Conservation (phyloP, 257 asterid species). For the Solanum chiquidenum region DNA sequence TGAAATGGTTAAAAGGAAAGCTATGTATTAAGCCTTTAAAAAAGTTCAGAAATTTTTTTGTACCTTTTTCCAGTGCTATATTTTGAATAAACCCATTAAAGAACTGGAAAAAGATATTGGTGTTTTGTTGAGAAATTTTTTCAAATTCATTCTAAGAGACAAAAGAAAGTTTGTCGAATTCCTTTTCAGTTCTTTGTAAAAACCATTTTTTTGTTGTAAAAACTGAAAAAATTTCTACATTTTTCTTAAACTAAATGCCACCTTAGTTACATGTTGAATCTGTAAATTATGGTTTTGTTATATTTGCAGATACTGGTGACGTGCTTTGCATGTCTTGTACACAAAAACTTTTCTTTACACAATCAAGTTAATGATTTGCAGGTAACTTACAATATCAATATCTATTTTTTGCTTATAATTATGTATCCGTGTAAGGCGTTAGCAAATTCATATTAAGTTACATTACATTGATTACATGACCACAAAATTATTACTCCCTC, state of each 20-base stretch:
- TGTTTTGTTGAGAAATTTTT: not conserved
- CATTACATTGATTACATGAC: not conserved
- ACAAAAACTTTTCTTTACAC: slow-evolving; percentile 40
- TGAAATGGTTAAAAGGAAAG: not conserved
- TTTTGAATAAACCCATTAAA: not conserved
- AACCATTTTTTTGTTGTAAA: not conserved
- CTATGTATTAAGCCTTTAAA: not conserved
- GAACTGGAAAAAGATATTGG: not conserved
- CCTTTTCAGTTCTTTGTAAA: not conserved
- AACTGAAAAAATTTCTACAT: not conserved
- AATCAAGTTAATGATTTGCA: slow-evolving; percentile 40
- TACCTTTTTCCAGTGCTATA: not conserved
- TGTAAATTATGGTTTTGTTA: not conserved
- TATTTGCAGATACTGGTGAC: slow-evolving; percentile 45
- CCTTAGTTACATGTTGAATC: not conserved
- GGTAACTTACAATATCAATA: slow-evolving; percentile 24
- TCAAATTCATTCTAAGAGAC: not conserved
- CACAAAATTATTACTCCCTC: not conserved
- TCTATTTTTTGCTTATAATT: not conserved
- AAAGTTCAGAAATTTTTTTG: not conserved
- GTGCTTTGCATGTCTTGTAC: slow-evolving; percentile 34
- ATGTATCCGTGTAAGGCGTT: not conserved
- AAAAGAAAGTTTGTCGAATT: not conserved
- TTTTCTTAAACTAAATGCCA: not conserved
- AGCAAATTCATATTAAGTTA: not conserved